Conservation (phyloP, 331 rosid genomes). For the Dryas integrifolia region DNA sequence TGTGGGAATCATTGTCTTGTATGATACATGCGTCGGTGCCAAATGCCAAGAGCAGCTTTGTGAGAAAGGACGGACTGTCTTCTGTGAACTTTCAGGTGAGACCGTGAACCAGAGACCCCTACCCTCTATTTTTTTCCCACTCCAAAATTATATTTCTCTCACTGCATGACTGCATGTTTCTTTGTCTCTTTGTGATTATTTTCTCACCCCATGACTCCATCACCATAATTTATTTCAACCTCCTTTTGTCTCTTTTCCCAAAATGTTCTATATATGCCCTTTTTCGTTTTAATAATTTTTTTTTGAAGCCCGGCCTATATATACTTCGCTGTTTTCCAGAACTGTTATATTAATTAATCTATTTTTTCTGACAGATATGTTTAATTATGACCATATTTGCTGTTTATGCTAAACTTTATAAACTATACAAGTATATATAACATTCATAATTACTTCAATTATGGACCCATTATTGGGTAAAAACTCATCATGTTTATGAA, state of each 20-base stretch:
- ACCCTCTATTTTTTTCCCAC: not conserved
- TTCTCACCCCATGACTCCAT: not conserved
- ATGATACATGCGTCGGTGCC: conserved; percentile 91
- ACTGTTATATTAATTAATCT: not conserved
- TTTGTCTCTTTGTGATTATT: conserved; percentile 4
- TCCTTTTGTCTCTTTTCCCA: not conserved
- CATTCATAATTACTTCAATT: too few relatives aligned
- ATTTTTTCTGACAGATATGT: not conserved
- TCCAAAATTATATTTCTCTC: not conserved
- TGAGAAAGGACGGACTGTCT: conserved; percentile 42
- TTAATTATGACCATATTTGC: not conserved
- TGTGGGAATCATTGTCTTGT: conserved; percentile 92
- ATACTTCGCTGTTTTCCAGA: not conserved
- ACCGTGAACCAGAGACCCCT: conserved; percentile 10
- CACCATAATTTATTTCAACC: not conserved
- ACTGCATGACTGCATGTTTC: not conserved
- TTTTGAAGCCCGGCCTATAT: not conserved
- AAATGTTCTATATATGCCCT: not conserved
- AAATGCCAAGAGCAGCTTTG: conserved; percentile 45
- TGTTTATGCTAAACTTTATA: not conserved
- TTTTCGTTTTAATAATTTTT: not conserved
- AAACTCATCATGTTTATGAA: not conserved
- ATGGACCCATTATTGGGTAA: not conserved
- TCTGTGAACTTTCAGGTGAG: conserved; percentile 70
- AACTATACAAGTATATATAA: too few relatives aligned